A percentile compares a stretch with the other conserved stretches of the same genome.
phyloP scores from a whole-genome alignment of 1,139 yeast species.

The Wickerhamomyces sp. region DNA sequence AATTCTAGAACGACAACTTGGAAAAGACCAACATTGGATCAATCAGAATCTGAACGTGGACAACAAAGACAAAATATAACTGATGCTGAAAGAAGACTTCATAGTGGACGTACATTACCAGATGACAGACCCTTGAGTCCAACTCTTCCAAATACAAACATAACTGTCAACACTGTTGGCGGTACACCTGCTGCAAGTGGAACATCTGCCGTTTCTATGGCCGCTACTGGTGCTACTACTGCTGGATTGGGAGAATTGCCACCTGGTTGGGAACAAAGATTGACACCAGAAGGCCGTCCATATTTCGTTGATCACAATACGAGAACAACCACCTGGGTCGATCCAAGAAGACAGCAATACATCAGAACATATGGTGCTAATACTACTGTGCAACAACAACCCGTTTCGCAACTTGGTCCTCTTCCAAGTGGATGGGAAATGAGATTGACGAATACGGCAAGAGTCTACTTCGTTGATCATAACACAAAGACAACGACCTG shows the following conservation, averaged over 20 bases:
- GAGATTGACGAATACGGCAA: conserved; percentile 97
- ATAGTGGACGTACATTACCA: conserved; percentile 85
- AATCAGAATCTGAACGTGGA: conserved; percentile 62
- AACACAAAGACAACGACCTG: conserved; percentile 98
- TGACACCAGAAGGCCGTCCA: conserved; percentile 96
- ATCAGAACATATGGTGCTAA: conserved; percentile 89
- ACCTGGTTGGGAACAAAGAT: conserved; percentile 98
- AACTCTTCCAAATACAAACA: conserved; percentile 26
- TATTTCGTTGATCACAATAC: conserved; percentile 98
- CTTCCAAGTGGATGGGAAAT: conserved; percentile 99
- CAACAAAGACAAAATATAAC: conserved; percentile 53
- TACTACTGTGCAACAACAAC: conserved; percentile 92
- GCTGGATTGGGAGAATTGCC: conserved; percentile 97
- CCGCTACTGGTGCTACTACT: conserved; percentile 88
- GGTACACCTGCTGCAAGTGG: conserved; percentile 52
- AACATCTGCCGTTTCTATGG: conserved; percentile 72
- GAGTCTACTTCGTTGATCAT: conserved; percentile 98
- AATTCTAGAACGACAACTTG: conserved; percentile 97
- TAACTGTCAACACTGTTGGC: conserved; percentile 33
- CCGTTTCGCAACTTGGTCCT: conserved; percentile 97
- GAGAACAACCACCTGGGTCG: conserved; percentile 99
- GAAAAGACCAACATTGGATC: conserved; percentile 87
- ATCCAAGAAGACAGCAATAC: conserved; percentile 97
- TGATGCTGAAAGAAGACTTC: conserved; percentile 87
- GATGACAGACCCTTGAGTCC: conserved; percentile 54